Evolutionary conservation across 768 basidiomycete genomes (phyloP).

Genomic region (Termitomyces bulborhizus): DNA sequence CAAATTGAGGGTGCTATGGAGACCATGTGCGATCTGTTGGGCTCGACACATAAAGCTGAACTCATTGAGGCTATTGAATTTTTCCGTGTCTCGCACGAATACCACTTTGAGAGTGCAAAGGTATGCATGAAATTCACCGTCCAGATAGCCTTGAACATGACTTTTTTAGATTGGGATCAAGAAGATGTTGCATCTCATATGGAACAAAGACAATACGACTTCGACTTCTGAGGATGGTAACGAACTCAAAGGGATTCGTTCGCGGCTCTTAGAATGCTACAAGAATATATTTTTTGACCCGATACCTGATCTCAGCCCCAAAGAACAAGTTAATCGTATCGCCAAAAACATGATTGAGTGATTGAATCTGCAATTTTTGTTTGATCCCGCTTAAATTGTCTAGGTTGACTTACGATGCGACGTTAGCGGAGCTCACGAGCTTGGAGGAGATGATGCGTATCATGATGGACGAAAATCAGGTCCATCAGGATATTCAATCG

Average conservation of each 20-base stretch:
- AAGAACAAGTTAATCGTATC: conserved; percentile 86
- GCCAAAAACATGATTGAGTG: conserved; percentile 98
- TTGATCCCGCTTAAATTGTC: background rate
- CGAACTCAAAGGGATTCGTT: conserved; percentile 84
- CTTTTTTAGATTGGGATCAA: conserved; percentile 70
- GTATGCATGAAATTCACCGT: conserved; percentile 26
- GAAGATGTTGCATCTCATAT: conserved; percentile 95
- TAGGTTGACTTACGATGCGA: conserved; percentile 88
- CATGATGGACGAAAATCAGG: conserved; percentile 86
- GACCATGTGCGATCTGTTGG: conserved; percentile 69
- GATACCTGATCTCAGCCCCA: conserved; percentile 61
- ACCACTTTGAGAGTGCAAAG: conserved; percentile 73
- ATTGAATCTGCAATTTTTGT: conserved; percentile 15
- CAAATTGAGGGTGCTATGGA: conserved; percentile 58
- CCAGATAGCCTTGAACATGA: background rate
- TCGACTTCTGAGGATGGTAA: conserved; percentile 57
- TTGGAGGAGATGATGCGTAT: conserved; percentile 95
- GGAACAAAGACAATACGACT: conserved; percentile 87
- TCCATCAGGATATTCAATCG: conserved; percentile 78
- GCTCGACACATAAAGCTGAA: conserved; percentile 80
- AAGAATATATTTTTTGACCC: conserved; percentile 85
- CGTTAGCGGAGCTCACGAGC: conserved; percentile 91
- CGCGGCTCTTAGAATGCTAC: conserved; percentile 86
- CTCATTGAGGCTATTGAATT: conserved; percentile 86
- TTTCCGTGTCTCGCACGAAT: conserved; percentile 77